Conservation (phyloP, 1,284 basidiomycete species). For the Golubevia sp. region DNA sequence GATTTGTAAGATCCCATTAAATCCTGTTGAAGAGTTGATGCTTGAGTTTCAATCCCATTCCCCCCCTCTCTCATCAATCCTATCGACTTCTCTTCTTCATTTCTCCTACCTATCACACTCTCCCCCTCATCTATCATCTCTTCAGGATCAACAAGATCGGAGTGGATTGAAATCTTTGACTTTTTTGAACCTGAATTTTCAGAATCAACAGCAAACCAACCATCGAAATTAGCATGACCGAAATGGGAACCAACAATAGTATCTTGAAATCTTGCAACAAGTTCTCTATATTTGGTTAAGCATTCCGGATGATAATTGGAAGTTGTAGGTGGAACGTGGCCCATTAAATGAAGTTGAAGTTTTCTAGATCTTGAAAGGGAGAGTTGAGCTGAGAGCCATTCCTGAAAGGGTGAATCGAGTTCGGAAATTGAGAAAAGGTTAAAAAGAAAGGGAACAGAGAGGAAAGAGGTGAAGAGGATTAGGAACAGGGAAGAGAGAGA, state of each 20-base stretch:
- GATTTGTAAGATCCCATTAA: conserved; percentile 50
- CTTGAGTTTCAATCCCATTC: background rate
- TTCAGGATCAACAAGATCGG: too few species aligned
- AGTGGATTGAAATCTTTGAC: conserved; percentile 59
- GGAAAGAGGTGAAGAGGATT: background rate
- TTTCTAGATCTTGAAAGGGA: conserved; percentile 72
- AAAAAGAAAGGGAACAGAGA: too few species aligned
- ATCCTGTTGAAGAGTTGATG: conserved; percentile 14
- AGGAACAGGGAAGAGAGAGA: background rate
- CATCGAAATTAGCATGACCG: conserved; percentile 68
- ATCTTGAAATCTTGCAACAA: conserved; percentile 82
- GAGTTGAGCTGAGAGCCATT: conserved; percentile 89
- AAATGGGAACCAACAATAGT: conserved; percentile 87
- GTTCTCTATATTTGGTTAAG: conserved; percentile 76
- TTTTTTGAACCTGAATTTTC: too few species aligned
- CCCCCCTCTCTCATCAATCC: conserved; percentile 65
- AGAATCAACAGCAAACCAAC: conserved; percentile 62
- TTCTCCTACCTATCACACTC: conserved; percentile 33
- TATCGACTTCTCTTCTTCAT: too few species aligned
- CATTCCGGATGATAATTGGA: conserved; percentile 85
- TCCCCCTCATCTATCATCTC: too few species aligned
- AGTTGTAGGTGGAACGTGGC: conserved; percentile 73
- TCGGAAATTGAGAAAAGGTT: background rate
- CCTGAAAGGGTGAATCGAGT: conserved; percentile 55
- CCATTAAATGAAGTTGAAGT: conserved; percentile 73